Conservation (phyloP, 1,284 basidiomycete species). For the Schizopora paradoxa region DNA sequence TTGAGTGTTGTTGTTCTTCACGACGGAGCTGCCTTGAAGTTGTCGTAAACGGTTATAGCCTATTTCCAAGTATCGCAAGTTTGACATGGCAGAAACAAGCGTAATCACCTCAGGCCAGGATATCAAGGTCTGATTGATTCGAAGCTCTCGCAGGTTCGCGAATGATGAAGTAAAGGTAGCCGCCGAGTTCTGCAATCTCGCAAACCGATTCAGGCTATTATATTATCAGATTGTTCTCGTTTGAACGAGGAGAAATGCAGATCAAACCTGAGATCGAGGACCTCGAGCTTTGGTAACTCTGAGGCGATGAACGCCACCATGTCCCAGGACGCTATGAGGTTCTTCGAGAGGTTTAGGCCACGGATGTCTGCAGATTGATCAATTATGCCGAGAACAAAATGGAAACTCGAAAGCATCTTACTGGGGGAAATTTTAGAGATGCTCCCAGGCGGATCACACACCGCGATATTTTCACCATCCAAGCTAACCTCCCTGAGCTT, state of each 20-base stretch:
- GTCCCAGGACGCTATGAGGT: conserved; percentile 71
- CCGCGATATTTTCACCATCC: conserved; percentile 61
- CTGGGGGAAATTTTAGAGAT: conserved; percentile 64
- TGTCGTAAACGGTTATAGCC: conserved; percentile 65
- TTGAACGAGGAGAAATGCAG: conserved; percentile 13
- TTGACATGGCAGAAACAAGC: conserved; percentile 53
- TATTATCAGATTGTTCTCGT: conserved; percentile 23
- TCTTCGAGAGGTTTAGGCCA: conserved; percentile 79
- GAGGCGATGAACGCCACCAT: conserved; percentile 58
- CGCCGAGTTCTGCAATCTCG: conserved; percentile 27
- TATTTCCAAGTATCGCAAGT: conserved; percentile 62
- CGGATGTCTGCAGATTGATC: conserved; percentile 53
- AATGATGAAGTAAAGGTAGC: conserved; percentile 42
- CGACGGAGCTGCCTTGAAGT: conserved; percentile 30
- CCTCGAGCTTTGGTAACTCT: conserved; percentile 60
- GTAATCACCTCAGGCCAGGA: conserved; percentile 64
- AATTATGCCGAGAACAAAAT: conserved; percentile 15
- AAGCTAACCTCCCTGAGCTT: conserved; percentile 75
- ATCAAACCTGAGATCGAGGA: conserved; percentile 70
- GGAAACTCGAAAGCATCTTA: conserved; percentile 33
- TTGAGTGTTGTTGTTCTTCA: too few species aligned
- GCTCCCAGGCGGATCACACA: conserved; percentile 46
- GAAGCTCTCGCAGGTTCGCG: conserved; percentile 54
- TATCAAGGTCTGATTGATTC: conserved; percentile 70
- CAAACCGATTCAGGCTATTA: conserved; percentile 57